Conservation (phyloP, 1,284 basidiomycete species). For the Boletus smithii region DNA sequence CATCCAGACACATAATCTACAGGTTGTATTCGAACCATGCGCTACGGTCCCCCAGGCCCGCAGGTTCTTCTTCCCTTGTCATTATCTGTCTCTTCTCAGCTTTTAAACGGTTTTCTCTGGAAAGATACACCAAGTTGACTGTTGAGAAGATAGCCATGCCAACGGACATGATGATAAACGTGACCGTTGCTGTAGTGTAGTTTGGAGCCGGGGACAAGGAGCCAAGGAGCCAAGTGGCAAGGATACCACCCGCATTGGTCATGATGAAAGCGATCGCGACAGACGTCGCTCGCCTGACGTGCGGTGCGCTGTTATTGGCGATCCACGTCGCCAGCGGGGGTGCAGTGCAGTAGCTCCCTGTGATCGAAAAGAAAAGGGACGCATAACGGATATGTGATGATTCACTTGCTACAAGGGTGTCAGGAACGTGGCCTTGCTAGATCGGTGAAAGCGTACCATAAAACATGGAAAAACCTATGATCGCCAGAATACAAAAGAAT, state of each 20-base stretch:
- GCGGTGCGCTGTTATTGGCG: constrained; percentile 57
- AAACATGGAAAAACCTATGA: constrained; percentile 49
- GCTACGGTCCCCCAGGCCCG: constrained; percentile 27
- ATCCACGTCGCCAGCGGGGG: constrained; percentile 49
- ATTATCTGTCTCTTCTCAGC: constrained; percentile 15
- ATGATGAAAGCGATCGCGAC: constrained; percentile 53
- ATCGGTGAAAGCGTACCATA: constrained; percentile 34
- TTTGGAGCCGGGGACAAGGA: constrained; percentile 41
- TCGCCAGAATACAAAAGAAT: constrained; percentile 36
- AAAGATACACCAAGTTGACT: constrained; percentile 32
- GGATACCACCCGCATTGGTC: constrained; percentile 57
- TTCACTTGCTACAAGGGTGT: constrained; percentile 13
- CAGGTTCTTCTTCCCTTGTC: constrained; percentile 18
- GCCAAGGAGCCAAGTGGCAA: constrained; percentile 53
- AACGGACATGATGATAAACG: constrained; percentile 37
- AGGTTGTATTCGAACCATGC: constrained; percentile 33
- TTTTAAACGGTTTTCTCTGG: constrained; percentile 24
- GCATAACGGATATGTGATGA: constrained; percentile 44
- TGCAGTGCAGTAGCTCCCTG: constrained; percentile 43
- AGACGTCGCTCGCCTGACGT: constrained; percentile 51
- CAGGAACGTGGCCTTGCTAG: background rate
- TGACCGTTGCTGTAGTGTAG: constrained; percentile 41
- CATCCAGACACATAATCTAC: constrained; percentile 19
- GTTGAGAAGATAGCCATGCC: constrained; percentile 33
- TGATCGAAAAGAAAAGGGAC: constrained; percentile 49